Percentiles rank a stretch among this genome's conserved stretches.
phyloP scores from a whole-genome alignment of 371 early-diverging fungal species.

The Coemansia sp. region DNA sequence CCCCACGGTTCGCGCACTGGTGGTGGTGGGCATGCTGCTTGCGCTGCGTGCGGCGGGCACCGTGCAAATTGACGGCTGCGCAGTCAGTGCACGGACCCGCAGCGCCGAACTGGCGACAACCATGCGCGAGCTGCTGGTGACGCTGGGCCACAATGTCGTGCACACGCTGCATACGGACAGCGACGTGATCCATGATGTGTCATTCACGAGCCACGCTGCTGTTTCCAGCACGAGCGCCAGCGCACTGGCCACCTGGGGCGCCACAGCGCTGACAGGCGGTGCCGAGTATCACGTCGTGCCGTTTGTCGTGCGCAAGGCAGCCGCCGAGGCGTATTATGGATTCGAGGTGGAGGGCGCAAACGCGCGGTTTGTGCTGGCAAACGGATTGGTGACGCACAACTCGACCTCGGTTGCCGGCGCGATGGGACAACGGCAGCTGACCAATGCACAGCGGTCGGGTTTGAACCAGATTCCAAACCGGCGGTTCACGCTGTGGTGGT shows the following conservation, averaged over 20 bases:
- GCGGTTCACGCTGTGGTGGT: conserved; percentile 99
- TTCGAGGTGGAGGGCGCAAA: conserved; percentile 54
- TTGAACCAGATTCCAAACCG: conserved; percentile 99
- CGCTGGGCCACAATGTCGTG: conserved; percentile 11
- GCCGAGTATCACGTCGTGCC: neutral
- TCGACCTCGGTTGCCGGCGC: conserved; percentile 63
- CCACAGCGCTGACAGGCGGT: neutral
- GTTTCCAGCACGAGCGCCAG: neutral
- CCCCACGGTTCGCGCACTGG: conserved; percentile 17
- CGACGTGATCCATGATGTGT: neutral
- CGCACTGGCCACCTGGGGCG: neutral
- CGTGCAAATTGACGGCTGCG: neutral
- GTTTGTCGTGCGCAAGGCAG: conserved; percentile 17
- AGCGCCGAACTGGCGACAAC: neutral
- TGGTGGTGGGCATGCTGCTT: conserved; percentile 16
- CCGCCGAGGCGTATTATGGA: conserved; percentile 51
- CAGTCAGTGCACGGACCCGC: neutral
- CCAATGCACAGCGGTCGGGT: conserved; percentile 98
- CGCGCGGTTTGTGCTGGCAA: conserved; percentile 54
- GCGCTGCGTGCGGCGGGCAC: neutral
- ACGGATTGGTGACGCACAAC: conserved; percentile 52
- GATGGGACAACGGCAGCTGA: conserved; percentile 92
- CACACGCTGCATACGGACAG: neutral
- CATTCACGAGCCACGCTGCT: neutral
- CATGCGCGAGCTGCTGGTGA: conserved; percentile 12